These are phyloP conservation scores for Dendryphion nanum DNA, from an alignment of 2,329 filamentous ascomycete species.

Conservation along the genomic window DNA sequence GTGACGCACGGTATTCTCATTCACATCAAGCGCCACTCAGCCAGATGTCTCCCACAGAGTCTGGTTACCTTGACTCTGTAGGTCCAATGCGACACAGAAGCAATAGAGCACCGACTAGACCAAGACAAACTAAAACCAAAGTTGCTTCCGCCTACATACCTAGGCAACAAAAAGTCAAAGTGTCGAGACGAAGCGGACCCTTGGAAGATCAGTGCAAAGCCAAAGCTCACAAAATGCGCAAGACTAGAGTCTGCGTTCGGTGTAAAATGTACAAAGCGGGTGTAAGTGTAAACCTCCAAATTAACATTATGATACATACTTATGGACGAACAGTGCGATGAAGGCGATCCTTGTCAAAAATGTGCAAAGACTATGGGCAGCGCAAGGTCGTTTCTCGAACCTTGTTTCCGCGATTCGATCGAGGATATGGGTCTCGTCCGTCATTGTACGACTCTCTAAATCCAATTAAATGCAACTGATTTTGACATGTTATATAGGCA, in stretches of 20 bases:
- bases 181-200: slow-evolving; percentile 30
- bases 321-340: slow-evolving; percentile 27
- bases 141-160: slow-evolving; percentile 33
- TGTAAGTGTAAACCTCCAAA: slow-evolving; percentile 10
- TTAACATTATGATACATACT: neutral
- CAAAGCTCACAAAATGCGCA: slow-evolving; percentile 37
- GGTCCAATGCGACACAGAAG: slow-evolving; percentile 4
- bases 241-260: slow-evolving; percentile 30
- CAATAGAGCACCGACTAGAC: slow-evolving; percentile 18
- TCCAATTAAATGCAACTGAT: neutral
- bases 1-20: too few relatives aligned
- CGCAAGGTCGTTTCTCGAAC: slow-evolving; percentile 16
- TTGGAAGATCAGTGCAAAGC: slow-evolving; percentile 25
- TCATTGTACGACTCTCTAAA: slow-evolving; percentile 19
- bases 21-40: too few relatives aligned
- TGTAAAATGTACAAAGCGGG: slow-evolving; percentile 37
- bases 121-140: slow-evolving; percentile 13
- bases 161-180: slow-evolving; percentile 32
- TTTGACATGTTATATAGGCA: slow-evolving; percentile 24
- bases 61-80: slow-evolving; percentile 9
- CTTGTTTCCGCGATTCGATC: slow-evolving; percentile 33
- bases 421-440: slow-evolving; percentile 32
- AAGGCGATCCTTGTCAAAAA: slow-evolving; percentile 30
- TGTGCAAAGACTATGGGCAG: slow-evolving; percentile 29
- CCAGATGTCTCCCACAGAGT: too few relatives aligned